Evolutionary conservation across 495 filamentous ascomycete genomes (phyloP).

Genomic region (Chaetomium cochliodes): DNA sequence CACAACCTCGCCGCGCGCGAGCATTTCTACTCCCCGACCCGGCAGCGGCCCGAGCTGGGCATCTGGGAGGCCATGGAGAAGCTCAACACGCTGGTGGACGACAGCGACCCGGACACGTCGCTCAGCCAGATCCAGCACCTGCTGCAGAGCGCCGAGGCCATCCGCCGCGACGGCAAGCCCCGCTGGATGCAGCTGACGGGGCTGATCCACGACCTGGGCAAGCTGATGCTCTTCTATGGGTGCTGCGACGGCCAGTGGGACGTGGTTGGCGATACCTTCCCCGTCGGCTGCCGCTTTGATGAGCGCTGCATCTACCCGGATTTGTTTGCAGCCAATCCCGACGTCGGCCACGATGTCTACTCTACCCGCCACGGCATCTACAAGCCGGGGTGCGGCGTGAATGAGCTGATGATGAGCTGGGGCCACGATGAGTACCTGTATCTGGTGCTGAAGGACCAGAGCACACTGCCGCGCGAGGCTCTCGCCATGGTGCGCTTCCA

Average conservation of each 20-base stretch:
- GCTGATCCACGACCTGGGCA: slow-evolving; percentile 87
- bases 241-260: slow-evolving; percentile 90
- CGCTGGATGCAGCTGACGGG: slow-evolving; percentile 90
- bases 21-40: slow-evolving; percentile 59
- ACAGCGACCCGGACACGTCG: slow-evolving; percentile 79
- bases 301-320: slow-evolving; percentile 74
- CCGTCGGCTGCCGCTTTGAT: slow-evolving; percentile 82
- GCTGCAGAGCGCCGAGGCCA: slow-evolving; percentile 81
- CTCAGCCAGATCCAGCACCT: slow-evolving; percentile 87
- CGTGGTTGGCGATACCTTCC: slow-evolving; percentile 88
- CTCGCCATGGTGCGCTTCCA: slow-evolving; percentile 91
- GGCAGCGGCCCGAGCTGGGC: slow-evolving; percentile 68
- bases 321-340: slow-evolving; percentile 70
- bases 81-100: slow-evolving; percentile 83
- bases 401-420: slow-evolving; percentile 86
- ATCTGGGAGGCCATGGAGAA: slow-evolving; percentile 90
- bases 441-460: slow-evolving; percentile 76
- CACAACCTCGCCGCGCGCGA: slow-evolving; percentile 77
- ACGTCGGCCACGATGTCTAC: slow-evolving; percentile 64
- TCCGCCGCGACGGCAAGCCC: slow-evolving; percentile 83
- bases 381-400: slow-evolving; percentile 68
- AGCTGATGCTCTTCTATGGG: slow-evolving; percentile 76
- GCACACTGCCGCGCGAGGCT: slow-evolving; percentile 70
- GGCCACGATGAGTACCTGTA: slow-evolving; percentile 93
- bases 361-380: slow-evolving; percentile 76